Evolutionary conservation across 495 filamentous ascomycete genomes (phyloP).

Genomic region (Cairneyella variabilis): DNA sequence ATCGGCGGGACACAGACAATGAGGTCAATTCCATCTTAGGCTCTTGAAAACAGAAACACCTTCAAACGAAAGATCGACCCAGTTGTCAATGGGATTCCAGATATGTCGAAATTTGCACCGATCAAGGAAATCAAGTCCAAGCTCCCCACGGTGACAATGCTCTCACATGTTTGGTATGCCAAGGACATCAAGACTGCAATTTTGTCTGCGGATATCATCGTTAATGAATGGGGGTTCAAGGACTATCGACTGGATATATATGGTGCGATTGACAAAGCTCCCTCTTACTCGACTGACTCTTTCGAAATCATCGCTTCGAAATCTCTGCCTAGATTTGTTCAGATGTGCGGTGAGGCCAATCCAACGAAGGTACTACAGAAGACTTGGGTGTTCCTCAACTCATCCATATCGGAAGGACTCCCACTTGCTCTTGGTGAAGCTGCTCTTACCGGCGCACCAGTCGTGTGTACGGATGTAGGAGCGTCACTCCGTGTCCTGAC

Average conservation of each 20-base stretch:
- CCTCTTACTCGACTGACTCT: conserved; percentile 57
- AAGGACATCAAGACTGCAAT: conserved; percentile 65
- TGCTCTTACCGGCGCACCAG: conserved; percentile 58
- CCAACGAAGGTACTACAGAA: conserved; percentile 55
- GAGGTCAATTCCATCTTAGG: too few relatives aligned
- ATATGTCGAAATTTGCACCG: conserved; percentile 61
- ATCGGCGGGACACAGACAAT: too few relatives aligned
- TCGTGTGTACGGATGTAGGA: too few relatives aligned
- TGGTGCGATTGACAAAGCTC: conserved; percentile 57
- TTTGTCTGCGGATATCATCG: conserved; percentile 60
- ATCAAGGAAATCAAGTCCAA: conserved; percentile 54
- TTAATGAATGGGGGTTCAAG: conserved; percentile 62
- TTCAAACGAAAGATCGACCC: conserved; percentile 64
- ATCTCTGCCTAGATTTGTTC: conserved; percentile 45
- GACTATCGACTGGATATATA: conserved; percentile 63
- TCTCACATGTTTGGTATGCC: conserved; percentile 55
- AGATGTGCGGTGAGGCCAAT: conserved; percentile 48
- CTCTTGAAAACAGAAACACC: conserved; percentile 52
- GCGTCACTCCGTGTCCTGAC: conserved; percentile 59
- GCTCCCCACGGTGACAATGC: conserved; percentile 59
- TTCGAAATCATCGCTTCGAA: conserved; percentile 61
- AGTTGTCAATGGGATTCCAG: too few relatives aligned
- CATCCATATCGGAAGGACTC: conserved; percentile 62
- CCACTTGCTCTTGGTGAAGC: conserved; percentile 62
- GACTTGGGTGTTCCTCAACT: conserved; percentile 66